A percentile compares a stretch with the other conserved stretches of the same genome.
Conservation (phyloP, 768 basidiomycete species). For the Tremella mesenterica region DNA sequence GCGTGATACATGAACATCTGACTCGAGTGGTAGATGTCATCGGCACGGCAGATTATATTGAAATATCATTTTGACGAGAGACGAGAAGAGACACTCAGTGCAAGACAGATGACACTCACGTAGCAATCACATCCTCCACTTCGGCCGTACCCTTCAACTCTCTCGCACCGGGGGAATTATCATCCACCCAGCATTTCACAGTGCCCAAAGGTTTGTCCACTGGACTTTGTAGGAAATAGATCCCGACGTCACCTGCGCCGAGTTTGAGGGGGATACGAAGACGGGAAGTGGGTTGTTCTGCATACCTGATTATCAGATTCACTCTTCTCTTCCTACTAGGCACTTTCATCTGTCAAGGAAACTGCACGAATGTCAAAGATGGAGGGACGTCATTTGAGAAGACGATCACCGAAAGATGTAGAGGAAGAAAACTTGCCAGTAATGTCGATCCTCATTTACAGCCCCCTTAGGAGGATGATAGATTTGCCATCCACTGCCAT, state of each 20-base stretch:
- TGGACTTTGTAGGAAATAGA: constrained; percentile 80
- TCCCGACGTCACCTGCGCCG: constrained; percentile 81
- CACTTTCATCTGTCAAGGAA: neutral
- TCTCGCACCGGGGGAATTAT: constrained; percentile 72
- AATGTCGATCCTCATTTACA: constrained; percentile 58
- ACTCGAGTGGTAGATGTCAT: too few species aligned
- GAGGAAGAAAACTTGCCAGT: constrained; percentile 52
- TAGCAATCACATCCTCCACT: constrained; percentile 55
- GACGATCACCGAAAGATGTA: too few species aligned
- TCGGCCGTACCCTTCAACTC: constrained; percentile 70
- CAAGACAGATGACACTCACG: too few species aligned
- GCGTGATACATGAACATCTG: too few species aligned
- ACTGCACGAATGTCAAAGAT: too few species aligned
- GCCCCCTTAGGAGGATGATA: constrained; percentile 57
- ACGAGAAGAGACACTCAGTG: too few species aligned
- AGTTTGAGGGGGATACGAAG: constrained; percentile 74
- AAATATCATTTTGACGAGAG: too few species aligned
- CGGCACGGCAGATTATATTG: too few species aligned
- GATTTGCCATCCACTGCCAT: constrained; percentile 81
- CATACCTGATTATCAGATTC: constrained; percentile 48
- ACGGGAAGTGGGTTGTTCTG: constrained; percentile 71
- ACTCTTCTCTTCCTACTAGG: too few species aligned
- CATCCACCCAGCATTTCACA: constrained; percentile 93
- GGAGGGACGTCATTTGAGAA: too few species aligned
- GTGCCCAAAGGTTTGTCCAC: constrained; percentile 52